Base-by-base conservation (phyloP, 495 filamentous ascomycete species). In the Penicillium canariense region DNA sequence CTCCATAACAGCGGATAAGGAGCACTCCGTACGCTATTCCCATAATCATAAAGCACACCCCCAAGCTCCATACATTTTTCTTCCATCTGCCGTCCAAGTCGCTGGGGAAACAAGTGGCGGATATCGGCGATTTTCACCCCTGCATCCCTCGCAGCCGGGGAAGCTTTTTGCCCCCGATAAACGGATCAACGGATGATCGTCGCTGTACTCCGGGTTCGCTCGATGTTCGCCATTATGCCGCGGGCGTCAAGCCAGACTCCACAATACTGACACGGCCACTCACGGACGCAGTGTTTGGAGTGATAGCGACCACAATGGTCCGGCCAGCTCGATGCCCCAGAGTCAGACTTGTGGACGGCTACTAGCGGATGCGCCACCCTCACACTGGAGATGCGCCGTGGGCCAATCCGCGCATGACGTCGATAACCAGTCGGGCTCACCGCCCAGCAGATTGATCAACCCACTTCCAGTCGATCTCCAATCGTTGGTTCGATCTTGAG, bases 191-290 rank as follows among this genome's bases (percentile, higher is more conserved):
- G 58, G 54, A 57, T 52, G 54, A 61, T 60, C 58, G 39, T 60
- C 58, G 20, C 17, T 23, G 39, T n/a, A n/a, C n/a, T n/a, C n/a
- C n/a, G n/a, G 23, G 38, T 6, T 28, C 27, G 15, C 25, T 28
- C 32, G 22, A 27, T 56, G 46, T 58, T 46, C 28, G 59, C 56
- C 58, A 56, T 56, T 40, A 64, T 66, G 60, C 64, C 63, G 63
- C 64, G 55, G 27, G 20, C 9, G 36, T 55, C 57, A 47, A 52
- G 52, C 42, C 18, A 28, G 28, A 43, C 57, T 58, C 61, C 56
- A 60, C 51, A 14, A 5, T 39, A 26, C 18, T 28, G 20, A 42
- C 20, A 50, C 28, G 12, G 23, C 31, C 30, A 20, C 17, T n/a
- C n/a, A n/a, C 5, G 10, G 18, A 20, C 1, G 36, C 22, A 17